phyloP scores from a whole-genome alignment of 2,329 filamentous ascomycete genomes.

The Anthostomella pinea region DNA sequence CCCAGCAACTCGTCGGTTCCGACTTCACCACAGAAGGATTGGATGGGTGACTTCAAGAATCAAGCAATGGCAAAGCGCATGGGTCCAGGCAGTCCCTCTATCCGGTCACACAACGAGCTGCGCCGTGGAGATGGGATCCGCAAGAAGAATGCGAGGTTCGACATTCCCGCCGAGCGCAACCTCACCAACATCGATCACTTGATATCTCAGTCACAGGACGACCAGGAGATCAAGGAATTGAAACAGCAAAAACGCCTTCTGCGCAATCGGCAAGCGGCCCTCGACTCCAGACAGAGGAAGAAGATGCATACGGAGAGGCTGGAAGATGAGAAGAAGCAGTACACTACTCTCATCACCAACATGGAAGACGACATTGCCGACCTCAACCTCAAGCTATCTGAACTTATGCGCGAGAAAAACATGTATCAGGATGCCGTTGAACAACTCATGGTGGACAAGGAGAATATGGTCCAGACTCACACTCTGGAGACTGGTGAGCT shows the following conservation, averaged over 20 bases:
- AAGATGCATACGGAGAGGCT: slow-evolving; percentile 97
- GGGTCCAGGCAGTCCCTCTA: slow-evolving; percentile 64
- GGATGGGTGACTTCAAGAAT: slow-evolving; percentile 49
- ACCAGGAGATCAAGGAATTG: slow-evolving; percentile 93
- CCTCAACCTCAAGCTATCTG: slow-evolving; percentile 66
- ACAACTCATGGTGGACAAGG: slow-evolving; percentile 78
- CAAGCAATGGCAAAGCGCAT: slow-evolving; percentile 58
- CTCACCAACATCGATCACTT: slow-evolving; percentile 92
- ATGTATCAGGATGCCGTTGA: slow-evolving; percentile 74
- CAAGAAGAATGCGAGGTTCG: slow-evolving; percentile 98
- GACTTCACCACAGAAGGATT: slow-evolving; percentile 57
- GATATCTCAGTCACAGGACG: slow-evolving; percentile 82
- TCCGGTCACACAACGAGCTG: slow-evolving; percentile 73
- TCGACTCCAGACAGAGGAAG: slow-evolving; percentile 95
- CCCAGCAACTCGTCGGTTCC: slow-evolving; percentile 49
- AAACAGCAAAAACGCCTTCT: slow-evolving; percentile 97
- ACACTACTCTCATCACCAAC: slow-evolving; percentile 69
- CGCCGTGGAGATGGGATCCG: slow-evolving; percentile 83
- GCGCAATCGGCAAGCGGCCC: slow-evolving; percentile 91
- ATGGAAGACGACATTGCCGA: slow-evolving; percentile 75
- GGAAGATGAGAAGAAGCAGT: slow-evolving; percentile 95
- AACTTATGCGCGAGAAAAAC: slow-evolving; percentile 70
- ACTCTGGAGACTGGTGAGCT: slow-evolving; percentile 88
- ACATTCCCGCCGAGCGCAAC: slow-evolving; percentile 91
- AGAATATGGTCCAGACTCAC: slow-evolving; percentile 83